These are phyloP conservation scores for Ceratocystis destructans DNA, from an alignment of 2,329 filamentous ascomycete species.

Conservation along the genomic window DNA sequence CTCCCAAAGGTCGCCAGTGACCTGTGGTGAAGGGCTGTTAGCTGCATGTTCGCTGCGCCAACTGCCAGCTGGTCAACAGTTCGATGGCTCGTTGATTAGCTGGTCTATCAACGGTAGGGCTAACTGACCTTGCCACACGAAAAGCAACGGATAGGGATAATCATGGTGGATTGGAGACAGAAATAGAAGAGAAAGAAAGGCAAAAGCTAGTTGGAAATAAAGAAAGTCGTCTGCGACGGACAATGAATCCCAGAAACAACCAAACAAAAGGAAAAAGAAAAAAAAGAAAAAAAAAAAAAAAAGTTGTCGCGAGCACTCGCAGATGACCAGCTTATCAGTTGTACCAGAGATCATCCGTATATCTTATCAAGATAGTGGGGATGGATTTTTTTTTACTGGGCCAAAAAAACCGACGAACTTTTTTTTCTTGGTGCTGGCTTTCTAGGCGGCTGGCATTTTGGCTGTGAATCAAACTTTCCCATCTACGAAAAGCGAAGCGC, in stretches of 20 bases:
- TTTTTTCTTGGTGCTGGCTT: conserved; percentile 11
- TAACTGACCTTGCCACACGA: conserved; percentile 85
- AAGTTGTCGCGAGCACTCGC: conserved; percentile 11
- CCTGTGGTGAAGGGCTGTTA: conserved; percentile 41
- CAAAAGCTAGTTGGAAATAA: not conserved
- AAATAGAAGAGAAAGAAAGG: not conserved
- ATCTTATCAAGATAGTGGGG: conserved; percentile 20
- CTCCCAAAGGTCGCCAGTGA: conserved; percentile 95
- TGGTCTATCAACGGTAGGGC: not conserved
- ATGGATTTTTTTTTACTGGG: conserved; percentile 19
- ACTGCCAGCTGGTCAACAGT: not conserved
- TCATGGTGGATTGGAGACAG: conserved; percentile 50
- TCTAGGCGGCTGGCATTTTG: conserved; percentile 1
- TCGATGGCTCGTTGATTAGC: not conserved
- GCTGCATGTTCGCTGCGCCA: conserved; percentile 14
- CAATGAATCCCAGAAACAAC: no score
- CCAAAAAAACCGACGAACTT: conserved; percentile 14
- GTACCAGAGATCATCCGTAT: conserved; percentile 11
- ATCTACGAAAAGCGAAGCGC: not conserved
- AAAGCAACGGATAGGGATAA: conserved; percentile 97
- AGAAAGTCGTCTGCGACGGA: not conserved
- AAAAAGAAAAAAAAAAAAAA: conserved; percentile 17
- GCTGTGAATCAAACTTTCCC: not conserved
- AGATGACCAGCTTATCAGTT: conserved; percentile 8
- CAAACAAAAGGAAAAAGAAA: not conserved